Percentiles rank a stretch among this genome's conserved stretches.
phyloP scores from a whole-genome alignment of 2,329 filamentous ascomycete species.

The Trichoderma sp. region DNA sequence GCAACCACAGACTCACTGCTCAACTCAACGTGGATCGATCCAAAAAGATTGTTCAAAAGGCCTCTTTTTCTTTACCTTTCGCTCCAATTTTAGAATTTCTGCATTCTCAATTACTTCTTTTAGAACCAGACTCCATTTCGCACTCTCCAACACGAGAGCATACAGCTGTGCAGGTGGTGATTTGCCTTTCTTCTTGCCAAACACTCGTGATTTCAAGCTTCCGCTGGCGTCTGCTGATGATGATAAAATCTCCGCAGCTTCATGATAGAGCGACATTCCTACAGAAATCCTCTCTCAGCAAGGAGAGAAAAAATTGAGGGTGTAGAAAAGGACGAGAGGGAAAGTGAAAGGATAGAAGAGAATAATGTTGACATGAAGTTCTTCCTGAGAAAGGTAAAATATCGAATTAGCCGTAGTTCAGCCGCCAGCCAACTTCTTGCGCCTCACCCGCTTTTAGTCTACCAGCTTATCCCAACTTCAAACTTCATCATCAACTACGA shows the following conservation, averaged over 20 bases:
- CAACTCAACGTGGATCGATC: neutral
- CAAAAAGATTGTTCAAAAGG: neutral
- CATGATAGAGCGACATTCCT: constrained; percentile 89
- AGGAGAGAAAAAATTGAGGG: neutral
- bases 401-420: constrained; percentile 20
- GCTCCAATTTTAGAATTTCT: constrained; percentile 73
- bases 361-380: neutral
- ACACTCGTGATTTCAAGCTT: constrained; percentile 84
- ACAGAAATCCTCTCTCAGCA: neutral
- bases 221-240: constrained; percentile 57
- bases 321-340: neutral
- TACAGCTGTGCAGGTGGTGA: constrained; percentile 80
- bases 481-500: neutral
- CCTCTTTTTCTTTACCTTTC: constrained; percentile 59
- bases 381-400: neutral
- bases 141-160: constrained; percentile 79
- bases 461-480: neutral
- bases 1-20: neutral
- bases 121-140: constrained; percentile 85
- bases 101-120: constrained; percentile 87
- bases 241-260: constrained; percentile 73
- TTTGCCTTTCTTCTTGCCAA: constrained; percentile 69
- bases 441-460: neutral
- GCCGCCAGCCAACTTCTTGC: constrained; percentile 17
- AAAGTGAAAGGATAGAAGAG: neutral